A percentile compares a stretch with the other conserved stretches of the same genome.
phyloP scores from a whole-genome alignment of 352 stramenopile species.

The Phytophthora ramorum region DNA sequence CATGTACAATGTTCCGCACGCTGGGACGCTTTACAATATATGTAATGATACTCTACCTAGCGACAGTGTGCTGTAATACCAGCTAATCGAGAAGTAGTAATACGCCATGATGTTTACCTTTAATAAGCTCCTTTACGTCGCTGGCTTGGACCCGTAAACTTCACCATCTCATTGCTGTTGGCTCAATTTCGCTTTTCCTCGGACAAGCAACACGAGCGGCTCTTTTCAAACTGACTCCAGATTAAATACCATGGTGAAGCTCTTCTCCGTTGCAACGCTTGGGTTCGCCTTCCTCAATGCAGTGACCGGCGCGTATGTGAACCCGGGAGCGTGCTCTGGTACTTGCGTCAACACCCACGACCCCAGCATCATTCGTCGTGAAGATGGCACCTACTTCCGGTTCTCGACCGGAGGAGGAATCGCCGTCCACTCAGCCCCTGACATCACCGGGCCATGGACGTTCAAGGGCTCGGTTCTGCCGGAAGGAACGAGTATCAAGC shows the following conservation, averaged over 20 bases:
- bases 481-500: constrained; percentile 35
- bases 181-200: constrained; percentile 1
- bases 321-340: constrained; percentile 18
- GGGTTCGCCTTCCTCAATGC: constrained; percentile 10
- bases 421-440: constrained; percentile 21
- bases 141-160: no score
- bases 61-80: no score
- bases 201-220: background rate
- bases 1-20: no score
- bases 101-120: no score
- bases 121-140: no score
- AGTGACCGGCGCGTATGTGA: constrained; percentile 11
- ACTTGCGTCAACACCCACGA: constrained; percentile 36
- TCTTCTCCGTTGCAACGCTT: constrained; percentile 1
- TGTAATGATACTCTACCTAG: no score
- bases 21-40: no score
- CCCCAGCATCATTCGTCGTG: constrained; percentile 33
- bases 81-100: no score
- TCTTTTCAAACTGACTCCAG: background rate
- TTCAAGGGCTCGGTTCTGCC: constrained; percentile 31
- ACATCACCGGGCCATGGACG: constrained; percentile 27
- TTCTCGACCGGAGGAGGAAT: constrained; percentile 34
- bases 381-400: constrained; percentile 37
- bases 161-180: no score
- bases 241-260: background rate